These are phyloP conservation scores for Psilocybe cyanescens DNA, from an alignment of 768 basidiomycete species.

Conservation along the genomic window DNA sequence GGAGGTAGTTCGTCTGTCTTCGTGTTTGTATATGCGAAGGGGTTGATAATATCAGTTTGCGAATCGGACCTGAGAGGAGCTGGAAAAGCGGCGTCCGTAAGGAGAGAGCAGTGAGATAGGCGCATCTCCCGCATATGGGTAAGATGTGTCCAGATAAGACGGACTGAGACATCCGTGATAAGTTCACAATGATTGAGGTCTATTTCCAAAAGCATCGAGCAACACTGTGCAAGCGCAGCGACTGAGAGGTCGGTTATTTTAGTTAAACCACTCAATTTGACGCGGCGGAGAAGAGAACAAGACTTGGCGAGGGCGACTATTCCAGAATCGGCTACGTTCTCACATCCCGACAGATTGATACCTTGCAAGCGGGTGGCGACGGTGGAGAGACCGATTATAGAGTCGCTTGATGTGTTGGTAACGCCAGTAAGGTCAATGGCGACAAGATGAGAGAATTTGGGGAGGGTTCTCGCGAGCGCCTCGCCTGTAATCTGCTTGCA, in stretches of 20 bases:
- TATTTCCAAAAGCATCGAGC: slow-evolving; percentile 90
- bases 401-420: slow-evolving; percentile 65
- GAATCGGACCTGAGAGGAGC: slow-evolving; percentile 53
- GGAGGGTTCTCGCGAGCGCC: slow-evolving; percentile 66
- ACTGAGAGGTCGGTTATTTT: slow-evolving; percentile 78
- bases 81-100: slow-evolving; percentile 90
- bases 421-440: slow-evolving; percentile 87
- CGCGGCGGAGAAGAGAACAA: slow-evolving; percentile 81
- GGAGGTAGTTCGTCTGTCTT: slow-evolving; percentile 58
- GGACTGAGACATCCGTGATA: slow-evolving; percentile 77
- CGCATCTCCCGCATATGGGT: slow-evolving; percentile 90
- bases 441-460: slow-evolving; percentile 74
- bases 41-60: slow-evolving; percentile 39
- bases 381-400: slow-evolving; percentile 71
- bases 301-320: slow-evolving; percentile 74
- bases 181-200: slow-evolving; percentile 86
- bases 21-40: slow-evolving; percentile 42
- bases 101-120: slow-evolving; percentile 73
- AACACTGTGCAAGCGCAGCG: slow-evolving; percentile 73
- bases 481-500: slow-evolving; percentile 71
- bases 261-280: slow-evolving; percentile 84
- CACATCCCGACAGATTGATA: slow-evolving; percentile 88
- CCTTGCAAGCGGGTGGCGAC: slow-evolving; percentile 83
- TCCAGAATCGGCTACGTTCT: slow-evolving; percentile 75
- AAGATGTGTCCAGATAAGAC: slow-evolving; percentile 83